Evolutionary conservation across 768 basidiomycete genomes (phyloP).

Genomic region (Mycena indigotica): DNA sequence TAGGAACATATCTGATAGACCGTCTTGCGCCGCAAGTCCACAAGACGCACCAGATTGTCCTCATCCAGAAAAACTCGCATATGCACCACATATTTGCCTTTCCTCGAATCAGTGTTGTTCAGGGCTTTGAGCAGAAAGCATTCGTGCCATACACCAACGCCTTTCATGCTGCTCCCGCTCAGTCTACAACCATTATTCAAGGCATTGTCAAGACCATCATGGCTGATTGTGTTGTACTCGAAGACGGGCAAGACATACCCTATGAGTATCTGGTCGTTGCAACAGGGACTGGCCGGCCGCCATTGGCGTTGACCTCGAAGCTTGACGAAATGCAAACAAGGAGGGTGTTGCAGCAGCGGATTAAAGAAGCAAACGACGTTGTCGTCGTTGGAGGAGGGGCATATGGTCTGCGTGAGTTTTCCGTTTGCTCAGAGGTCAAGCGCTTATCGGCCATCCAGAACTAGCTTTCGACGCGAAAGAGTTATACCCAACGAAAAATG

Average conservation of each 20-base stretch:
- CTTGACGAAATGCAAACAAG: constrained; percentile 27
- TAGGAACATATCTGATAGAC: background rate
- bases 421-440: background rate
- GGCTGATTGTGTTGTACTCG: constrained; percentile 1
- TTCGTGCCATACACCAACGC: constrained; percentile 33
- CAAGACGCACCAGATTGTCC: background rate
- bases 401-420: constrained; percentile 53
- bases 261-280: constrained; percentile 23
- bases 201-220: constrained; percentile 20
- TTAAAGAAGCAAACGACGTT: constrained; percentile 39
- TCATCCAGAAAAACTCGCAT: background rate
- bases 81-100: background rate
- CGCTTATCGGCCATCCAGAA: constrained; percentile 32
- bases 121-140: constrained; percentile 30
- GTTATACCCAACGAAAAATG: constrained; percentile 39
- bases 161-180: constrained; percentile 19
- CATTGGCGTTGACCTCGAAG: constrained; percentile 25
- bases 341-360: constrained; percentile 29
- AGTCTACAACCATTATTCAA: constrained; percentile 21
- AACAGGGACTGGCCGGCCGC: constrained; percentile 30
- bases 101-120: background rate
- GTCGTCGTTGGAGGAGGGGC: constrained; percentile 59
- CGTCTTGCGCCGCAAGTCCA: background rate
- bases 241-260: background rate
- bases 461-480: constrained; percentile 48